phyloP scores from a whole-genome alignment of 2,329 filamentous ascomycete species.

The Zasmidium citrigriseum region DNA sequence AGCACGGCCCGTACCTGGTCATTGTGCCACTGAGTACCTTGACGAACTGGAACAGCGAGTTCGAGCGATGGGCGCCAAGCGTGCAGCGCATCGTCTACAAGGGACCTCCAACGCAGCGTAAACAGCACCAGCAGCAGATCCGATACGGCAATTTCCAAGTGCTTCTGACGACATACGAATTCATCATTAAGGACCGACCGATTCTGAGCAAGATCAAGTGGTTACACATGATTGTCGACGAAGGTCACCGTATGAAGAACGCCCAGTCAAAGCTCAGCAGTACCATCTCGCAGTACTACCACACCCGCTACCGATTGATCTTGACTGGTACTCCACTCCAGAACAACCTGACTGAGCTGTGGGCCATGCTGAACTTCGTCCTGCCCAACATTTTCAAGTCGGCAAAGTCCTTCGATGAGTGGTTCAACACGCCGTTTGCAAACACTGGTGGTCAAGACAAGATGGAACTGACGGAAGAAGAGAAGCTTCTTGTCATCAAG shows the following conservation, averaged over 20 bases:
- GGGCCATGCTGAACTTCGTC: slow-evolving; percentile 98
- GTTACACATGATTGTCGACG: slow-evolving; percentile 99
- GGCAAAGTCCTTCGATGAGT: slow-evolving; percentile 97
- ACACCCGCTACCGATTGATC: slow-evolving; percentile 91
- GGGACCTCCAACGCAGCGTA: slow-evolving; percentile 83
- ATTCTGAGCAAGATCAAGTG: slow-evolving; percentile 98
- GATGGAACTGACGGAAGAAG: slow-evolving; percentile 99
- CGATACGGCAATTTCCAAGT: slow-evolving; percentile 96
- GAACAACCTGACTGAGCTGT: slow-evolving; percentile 94
- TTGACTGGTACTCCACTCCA: slow-evolving; percentile 95
- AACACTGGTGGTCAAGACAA: slow-evolving; percentile 98
- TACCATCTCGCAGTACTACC: slow-evolving; percentile 94
- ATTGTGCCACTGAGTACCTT: slow-evolving; percentile 96
- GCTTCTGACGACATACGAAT: slow-evolving; percentile 95
- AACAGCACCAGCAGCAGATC: slow-evolving; percentile 89
- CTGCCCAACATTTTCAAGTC: slow-evolving; percentile 99
- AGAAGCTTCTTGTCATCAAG: slow-evolving; percentile 95
- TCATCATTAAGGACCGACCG: slow-evolving; percentile 98
- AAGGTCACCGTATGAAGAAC: slow-evolving; percentile 99
- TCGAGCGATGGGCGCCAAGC: slow-evolving; percentile 96
- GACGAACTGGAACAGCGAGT: slow-evolving; percentile 98
- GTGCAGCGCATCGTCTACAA: slow-evolving; percentile 93
- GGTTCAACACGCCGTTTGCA: slow-evolving; percentile 99
- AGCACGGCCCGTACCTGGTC: slow-evolving; percentile 89
- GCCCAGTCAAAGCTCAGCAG: slow-evolving; percentile 91